phyloP scores from a whole-genome alignment of 2,329 filamentous ascomycete species.

The Monilinia fructigena region DNA sequence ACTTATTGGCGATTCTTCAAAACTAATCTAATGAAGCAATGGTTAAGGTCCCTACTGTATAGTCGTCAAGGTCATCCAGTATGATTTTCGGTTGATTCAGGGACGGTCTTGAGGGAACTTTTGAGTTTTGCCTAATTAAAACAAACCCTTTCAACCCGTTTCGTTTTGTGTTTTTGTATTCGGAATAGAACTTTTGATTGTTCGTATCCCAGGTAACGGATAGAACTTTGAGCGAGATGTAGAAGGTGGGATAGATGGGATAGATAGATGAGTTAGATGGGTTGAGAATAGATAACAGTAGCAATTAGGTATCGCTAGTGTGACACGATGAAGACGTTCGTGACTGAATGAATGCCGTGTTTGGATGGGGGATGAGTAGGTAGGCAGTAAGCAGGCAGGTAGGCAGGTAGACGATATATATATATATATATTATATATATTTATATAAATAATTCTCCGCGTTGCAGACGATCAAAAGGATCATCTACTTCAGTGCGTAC shows the following conservation, averaged over 20 bases:
- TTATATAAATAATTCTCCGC: not conserved
- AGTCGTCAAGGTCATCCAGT: not conserved
- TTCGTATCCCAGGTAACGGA: not conserved
- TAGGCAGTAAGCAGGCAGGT: too few species aligned
- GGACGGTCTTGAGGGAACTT: not conserved
- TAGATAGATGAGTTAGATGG: not conserved
- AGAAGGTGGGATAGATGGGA: too few species aligned
- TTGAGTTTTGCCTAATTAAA: slow-evolving; percentile 9
- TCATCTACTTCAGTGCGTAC: not conserved
- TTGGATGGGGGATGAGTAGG: not conserved
- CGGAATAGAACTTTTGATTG: not conserved
- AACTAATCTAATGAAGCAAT: not conserved
- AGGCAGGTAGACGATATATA: too few species aligned
- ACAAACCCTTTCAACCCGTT: not conserved
- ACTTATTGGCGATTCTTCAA: too few species aligned
- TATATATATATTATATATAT: too few species aligned
- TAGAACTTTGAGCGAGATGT: not conserved
- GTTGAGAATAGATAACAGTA: not conserved
- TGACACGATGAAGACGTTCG: slow-evolving; percentile 4
- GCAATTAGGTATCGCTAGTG: not conserved
- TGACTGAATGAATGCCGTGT: slow-evolving; percentile 11
- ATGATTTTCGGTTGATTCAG: slow-evolving; percentile 3
- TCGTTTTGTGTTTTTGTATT: not conserved
- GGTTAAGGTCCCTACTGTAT: not conserved
- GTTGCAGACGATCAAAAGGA: slow-evolving; percentile 2